Base-by-base conservation (phyloP, 2,329 filamentous ascomycete species). In the Metarhizium rileyi region DNA sequence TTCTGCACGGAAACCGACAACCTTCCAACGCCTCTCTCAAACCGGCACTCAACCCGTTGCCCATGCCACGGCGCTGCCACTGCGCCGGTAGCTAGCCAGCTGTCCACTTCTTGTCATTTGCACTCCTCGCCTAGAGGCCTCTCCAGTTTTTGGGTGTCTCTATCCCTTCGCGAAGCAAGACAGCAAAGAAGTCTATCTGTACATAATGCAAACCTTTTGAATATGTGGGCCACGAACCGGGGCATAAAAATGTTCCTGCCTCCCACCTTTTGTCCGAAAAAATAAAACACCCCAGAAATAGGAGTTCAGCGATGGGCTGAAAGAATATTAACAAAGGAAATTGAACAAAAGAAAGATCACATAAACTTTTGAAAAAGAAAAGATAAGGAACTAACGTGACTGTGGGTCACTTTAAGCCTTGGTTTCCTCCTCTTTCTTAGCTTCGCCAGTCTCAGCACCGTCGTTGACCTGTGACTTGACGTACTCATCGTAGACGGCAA, bases 401-500 rank as follows among this genome's bases (percentile, higher is more conserved):
- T 14, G 5, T 14, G 23, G 5, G 30, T 27, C 23, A 23, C 22
- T 40, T 61, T 70, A 70, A 57, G 67, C 66, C 68, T 73, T 70
- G 52, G 62, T 65, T 62, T 69, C 67, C 53, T 67, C 64, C 66
- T 80, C 76, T 63, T 80, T 75, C 65, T 73, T 71, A 45, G 61
- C 62, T 55, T 72, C 71, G 48, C 59, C 67, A 47, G 58, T 64
- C 55, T 70, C 66, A 38, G 57, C 42, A 18, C 50, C 40, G 14
- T 51, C 70, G 33, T 55, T 65, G 35, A 65, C 64, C 67, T 93
- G 88, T 65, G 81, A 82, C 83, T 97, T 97, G 74, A 97, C 85
- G 70, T 98, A 98, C 72, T 98, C 93, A 65, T 98, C 90, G 69
- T 97, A 98, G 62, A 98, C 93, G 60, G 81, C 87, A 66, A 98